Conservation (phyloP, 371 early-diverging fungal genomes). For the Cokeromyces recurvatus region DNA sequence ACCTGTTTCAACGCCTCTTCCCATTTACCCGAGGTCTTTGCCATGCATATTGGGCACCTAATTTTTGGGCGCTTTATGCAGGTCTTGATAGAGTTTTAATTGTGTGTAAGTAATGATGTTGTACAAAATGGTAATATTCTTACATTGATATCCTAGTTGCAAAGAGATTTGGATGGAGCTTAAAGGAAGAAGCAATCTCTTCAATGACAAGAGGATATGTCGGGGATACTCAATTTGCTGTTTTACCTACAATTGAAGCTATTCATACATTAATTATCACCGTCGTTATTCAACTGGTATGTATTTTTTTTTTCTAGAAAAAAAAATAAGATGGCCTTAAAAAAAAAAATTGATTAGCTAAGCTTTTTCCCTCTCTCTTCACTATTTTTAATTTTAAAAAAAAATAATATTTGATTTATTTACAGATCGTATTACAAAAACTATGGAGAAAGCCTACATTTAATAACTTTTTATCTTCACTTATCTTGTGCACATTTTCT, state of each 20-base stretch:
- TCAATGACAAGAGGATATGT: constrained; percentile 91
- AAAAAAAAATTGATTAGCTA: no score
- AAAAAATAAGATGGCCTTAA: not conserved
- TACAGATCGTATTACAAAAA: constrained; percentile 35
- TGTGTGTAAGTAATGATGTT: constrained; percentile 20
- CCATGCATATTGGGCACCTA: constrained; percentile 98
- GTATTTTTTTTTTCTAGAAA: not conserved
- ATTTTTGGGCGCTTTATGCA: constrained; percentile 94
- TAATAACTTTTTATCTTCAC: constrained; percentile 65
- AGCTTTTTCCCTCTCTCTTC: no score
- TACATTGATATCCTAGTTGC: constrained; percentile 26
- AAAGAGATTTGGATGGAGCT: constrained; percentile 33
- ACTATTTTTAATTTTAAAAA: no score
- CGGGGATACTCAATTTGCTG: constrained; percentile 82
- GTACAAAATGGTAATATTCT: not conserved
- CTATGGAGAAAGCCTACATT: constrained; percentile 68
- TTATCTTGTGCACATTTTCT: constrained; percentile 79
- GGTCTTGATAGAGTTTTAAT: constrained; percentile 75
- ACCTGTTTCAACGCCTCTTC: constrained; percentile 84
- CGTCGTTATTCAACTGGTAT: constrained; percentile 65
- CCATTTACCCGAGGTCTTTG: constrained; percentile 95
- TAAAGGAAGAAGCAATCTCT: constrained; percentile 44
- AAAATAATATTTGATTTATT: no score
- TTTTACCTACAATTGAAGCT: constrained; percentile 76
- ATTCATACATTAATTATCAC: constrained; percentile 75